Percentiles rank a stretch among this genome's conserved stretches.
phyloP scores from a whole-genome alignment of 306 rosid genomes.

The Vicia villosa region DNA sequence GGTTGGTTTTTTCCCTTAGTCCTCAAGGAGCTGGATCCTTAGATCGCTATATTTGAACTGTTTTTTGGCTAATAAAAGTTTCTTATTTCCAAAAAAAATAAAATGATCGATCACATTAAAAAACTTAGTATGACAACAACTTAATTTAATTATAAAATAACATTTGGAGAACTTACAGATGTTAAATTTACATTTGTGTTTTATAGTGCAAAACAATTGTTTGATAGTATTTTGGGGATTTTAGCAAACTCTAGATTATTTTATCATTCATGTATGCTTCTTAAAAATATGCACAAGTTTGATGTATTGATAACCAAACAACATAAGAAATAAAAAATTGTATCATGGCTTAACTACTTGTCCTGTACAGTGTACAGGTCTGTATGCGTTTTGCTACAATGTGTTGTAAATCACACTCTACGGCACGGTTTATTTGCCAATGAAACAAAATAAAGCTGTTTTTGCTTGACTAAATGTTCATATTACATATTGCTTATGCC shows the following conservation, averaged over 20 bases:
- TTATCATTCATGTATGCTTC: neutral
- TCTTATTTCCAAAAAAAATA: too few relatives aligned
- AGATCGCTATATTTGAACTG: too few relatives aligned
- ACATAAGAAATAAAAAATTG: neutral
- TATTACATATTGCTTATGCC: conserved; percentile 7
- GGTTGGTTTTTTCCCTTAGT: too few relatives aligned
- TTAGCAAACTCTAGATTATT: neutral
- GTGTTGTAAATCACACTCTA: neutral
- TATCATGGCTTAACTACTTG: neutral
- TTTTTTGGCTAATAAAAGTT: too few relatives aligned
- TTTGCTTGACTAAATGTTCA: conserved; percentile 23
- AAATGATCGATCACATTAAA: too few relatives aligned
- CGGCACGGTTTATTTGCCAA: neutral
- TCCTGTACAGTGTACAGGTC: neutral
- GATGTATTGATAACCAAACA: neutral
- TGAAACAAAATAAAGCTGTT: conserved; percentile 13
- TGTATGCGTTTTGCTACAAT: conserved; percentile 10
- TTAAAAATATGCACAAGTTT: neutral
- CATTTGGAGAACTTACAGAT: neutral
- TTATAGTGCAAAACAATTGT: neutral
- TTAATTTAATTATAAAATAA: neutral
- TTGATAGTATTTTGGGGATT: neutral
- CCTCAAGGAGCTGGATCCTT: too few relatives aligned
- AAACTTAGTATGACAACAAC: neutral
- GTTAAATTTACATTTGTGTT: neutral